Base-by-base conservation (phyloP, 495 filamentous ascomycete species). In the Penicillium roqueforti region DNA sequence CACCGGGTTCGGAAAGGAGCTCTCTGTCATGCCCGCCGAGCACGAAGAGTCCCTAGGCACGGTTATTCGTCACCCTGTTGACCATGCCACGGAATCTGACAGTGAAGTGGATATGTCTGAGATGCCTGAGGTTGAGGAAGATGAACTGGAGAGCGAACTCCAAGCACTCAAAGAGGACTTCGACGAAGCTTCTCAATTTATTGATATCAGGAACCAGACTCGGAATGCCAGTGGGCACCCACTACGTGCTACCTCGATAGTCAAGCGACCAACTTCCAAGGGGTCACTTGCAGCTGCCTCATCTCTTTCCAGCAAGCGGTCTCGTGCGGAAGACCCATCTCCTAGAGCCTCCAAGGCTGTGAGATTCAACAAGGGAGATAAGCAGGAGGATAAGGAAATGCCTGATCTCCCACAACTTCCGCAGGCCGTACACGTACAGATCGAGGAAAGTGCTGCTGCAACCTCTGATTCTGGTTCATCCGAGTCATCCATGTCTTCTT, bases 161-260 rank as follows among this genome's bases (percentile, higher is more conserved):
- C 57, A 73, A 45, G 75, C 65, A 37, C 60, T 80, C 23, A 72
- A 69, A 37, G 70, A 72, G 7, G 75, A 79, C 22, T 66, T 73
- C 51, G 64, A 76, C 36, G 55, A 61, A 20, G 57, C 68, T 14
- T 51, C 68, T 46, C 59, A 65, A 7, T 58, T 67, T 16, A 43
- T 61, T 16, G 56, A 67, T 31, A 47, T 55, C n/a, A 58, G 54
- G 5, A 55, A 52, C 22, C 58, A 68, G 36, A 50, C 40, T 20
- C 45, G 47, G 31, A 41, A 28, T 10, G 16, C 43, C 6, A 29
- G 44, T 25, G 58, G 55, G 4, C 51, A 53, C n/a, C 13, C 59
- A 1, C 28, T 66, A 22, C 66, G 63, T 28, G 56, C 61, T 13
- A 55, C 49, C 4, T 59, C 58, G 16, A 47, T 54, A 10, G 44